Evolutionary conservation across 164 flowering plant species (phyloP).

Genomic region (Vitis rupestris): DNA sequence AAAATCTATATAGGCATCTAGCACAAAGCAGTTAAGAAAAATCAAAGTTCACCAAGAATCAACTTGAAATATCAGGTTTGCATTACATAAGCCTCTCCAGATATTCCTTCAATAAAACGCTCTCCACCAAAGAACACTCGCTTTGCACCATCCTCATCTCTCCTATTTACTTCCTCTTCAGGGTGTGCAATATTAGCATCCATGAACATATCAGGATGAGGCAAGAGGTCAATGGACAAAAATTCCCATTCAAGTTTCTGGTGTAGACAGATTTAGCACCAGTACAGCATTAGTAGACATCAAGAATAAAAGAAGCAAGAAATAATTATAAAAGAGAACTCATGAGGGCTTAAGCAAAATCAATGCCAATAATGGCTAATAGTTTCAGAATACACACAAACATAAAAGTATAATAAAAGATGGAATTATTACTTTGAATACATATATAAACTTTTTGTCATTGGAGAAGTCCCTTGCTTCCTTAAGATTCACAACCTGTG

Average conservation of each 20-base stretch:
- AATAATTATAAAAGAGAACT: not conserved
- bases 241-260: conserved; percentile 99
- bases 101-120: conserved; percentile 91
- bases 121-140: conserved; percentile 95
- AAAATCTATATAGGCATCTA: not conserved
- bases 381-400: not conserved
- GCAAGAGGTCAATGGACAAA: conserved; percentile 86
- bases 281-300: not conserved
- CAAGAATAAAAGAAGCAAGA: too few relatives aligned
- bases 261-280: conserved; percentile 13
- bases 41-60: conserved; percentile 11
- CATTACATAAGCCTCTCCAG: conserved; percentile 93
- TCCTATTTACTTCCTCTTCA: conserved; percentile 50
- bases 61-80: conserved; percentile 11
- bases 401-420: not conserved
- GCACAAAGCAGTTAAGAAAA: not conserved
- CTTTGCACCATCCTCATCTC: conserved; percentile 97
- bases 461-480: conserved; percentile 90
- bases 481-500: conserved; percentile 90
- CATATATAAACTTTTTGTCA: conserved; percentile 72
- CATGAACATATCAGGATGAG: conserved; percentile 98
- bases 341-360: not conserved
- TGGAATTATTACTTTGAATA: conserved; percentile 73
- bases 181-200: conserved; percentile 58
- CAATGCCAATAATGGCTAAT: not conserved